Evolutionary conservation across 805 yeast genomes (phyloP).

Genomic region (Sugiyamaella floridensis): DNA sequence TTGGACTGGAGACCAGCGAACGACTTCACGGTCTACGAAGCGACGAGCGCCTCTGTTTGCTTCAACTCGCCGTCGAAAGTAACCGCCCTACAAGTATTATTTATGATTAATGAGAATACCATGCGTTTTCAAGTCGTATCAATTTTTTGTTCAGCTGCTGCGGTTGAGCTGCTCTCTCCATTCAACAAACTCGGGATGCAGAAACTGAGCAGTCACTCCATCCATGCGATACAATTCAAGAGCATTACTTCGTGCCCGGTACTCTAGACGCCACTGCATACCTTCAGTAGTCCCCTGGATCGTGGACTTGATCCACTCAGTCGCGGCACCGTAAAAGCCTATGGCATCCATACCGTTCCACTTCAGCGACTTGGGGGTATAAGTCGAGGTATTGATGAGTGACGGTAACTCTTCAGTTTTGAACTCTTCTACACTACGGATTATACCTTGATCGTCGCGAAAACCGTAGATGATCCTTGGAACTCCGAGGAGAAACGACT

Average conservation of each 20-base stretch:
- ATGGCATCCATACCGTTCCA: conserved; percentile 73
- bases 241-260: not conserved
- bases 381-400: conserved; percentile 20
- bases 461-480: conserved; percentile 80
- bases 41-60: not conserved
- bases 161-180: conserved; percentile 39
- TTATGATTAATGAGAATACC: not conserved
- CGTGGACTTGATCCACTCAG: conserved; percentile 61
- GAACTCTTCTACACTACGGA: conserved; percentile 66
- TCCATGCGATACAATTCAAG: conserved; percentile 12
- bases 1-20: not conserved
- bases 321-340: conserved; percentile 78
- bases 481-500: conserved; percentile 81
- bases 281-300: not conserved
- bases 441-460: conserved; percentile 62
- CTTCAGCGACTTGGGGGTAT: conserved; percentile 12
- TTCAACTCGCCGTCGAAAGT: not conserved
- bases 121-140: too few relatives aligned
- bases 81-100: not conserved
- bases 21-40: not conserved
- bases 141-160: not conserved
- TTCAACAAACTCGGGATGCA: conserved; percentile 45
- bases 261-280: not conserved
- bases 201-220: conserved; percentile 35
- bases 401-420: conserved; percentile 71